Percentiles rank a stretch among this genome's conserved stretches.
Evolutionary conservation across 148 eudicot genomes (phyloP).

Genomic region (Vaccinium darrowii): DNA sequence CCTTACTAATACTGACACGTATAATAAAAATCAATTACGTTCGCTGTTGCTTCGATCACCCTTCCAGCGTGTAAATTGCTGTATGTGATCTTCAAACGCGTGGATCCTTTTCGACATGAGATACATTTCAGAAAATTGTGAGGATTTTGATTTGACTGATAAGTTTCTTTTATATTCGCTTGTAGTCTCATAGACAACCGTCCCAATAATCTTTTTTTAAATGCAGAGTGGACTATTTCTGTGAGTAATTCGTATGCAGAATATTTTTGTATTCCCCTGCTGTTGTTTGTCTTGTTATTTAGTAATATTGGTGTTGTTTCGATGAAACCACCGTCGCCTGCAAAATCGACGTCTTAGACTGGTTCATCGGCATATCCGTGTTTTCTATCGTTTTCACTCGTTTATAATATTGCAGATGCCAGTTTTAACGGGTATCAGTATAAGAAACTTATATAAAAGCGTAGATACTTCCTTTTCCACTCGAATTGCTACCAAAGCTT

Average conservation of each 20-base stretch:
- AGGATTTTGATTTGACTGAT: background rate
- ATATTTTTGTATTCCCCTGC: background rate
- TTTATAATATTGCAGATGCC: background rate
- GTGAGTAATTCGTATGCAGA: too few species aligned
- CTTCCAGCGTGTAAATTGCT: too few species aligned
- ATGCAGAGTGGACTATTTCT: background rate
- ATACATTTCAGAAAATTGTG: background rate
- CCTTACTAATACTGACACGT: too few species aligned
- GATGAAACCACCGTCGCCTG: slow-evolving; percentile 12
- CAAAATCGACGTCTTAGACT: background rate
- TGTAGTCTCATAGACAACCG: background rate
- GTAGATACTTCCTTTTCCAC: background rate
- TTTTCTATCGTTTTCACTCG: background rate
- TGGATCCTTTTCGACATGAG: too few species aligned
- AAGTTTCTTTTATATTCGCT: background rate
- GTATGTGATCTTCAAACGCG: too few species aligned
- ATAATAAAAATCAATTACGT: too few species aligned
- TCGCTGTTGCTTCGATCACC: too few species aligned
- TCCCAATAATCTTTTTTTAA: background rate
- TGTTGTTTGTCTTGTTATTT: background rate
- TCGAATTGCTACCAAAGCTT: background rate
- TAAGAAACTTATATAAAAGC: background rate
- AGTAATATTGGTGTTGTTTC: background rate
- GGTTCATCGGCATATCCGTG: background rate
- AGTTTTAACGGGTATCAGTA: background rate